phyloP scores from a whole-genome alignment of 345 rosid genomes.

The Brassica rapa region DNA sequence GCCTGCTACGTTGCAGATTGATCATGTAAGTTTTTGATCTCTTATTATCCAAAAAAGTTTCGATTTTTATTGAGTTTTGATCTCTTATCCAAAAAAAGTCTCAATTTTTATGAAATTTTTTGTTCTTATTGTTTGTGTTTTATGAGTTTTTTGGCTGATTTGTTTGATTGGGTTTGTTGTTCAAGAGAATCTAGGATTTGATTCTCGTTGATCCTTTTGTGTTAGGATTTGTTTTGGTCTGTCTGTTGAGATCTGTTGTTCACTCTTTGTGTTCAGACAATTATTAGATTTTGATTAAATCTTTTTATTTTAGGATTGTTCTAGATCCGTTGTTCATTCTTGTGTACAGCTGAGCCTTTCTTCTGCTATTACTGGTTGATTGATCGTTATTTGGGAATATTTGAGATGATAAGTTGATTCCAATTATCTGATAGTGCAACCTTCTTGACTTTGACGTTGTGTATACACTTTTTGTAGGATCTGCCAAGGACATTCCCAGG shows the following conservation, averaged over 20 bases:
- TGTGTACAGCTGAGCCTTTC: not conserved
- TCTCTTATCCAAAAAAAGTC: too few species aligned
- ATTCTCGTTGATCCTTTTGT: not conserved
- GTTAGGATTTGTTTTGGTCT: not conserved
- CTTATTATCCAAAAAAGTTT: not conserved
- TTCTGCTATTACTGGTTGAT: not conserved
- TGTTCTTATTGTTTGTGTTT: not conserved
- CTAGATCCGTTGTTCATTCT: constrained; percentile 3
- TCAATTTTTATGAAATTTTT: not conserved
- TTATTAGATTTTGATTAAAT: not conserved
- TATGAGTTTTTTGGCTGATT: not conserved
- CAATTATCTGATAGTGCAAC: not conserved
- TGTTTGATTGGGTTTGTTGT: not conserved
- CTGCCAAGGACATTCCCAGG: constrained; percentile 98
- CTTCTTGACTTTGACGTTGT: not conserved
- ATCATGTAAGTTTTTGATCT: constrained; percentile 69
- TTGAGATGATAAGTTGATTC: not conserved
- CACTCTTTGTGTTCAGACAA: constrained; percentile 12
- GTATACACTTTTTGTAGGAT: constrained; percentile 57
- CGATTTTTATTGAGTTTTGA: not conserved
- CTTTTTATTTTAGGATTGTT: not conserved
- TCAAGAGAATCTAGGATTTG: not conserved
- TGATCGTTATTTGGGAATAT: not conserved
- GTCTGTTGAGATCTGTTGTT: constrained; percentile 10
- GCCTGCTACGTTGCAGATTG: constrained; percentile 92